Evolutionary conservation across 2,329 filamentous ascomycete genomes (phyloP), one percentile per base, ranked within the genome.

Genomic region (Sporothrix sp.): DNA sequence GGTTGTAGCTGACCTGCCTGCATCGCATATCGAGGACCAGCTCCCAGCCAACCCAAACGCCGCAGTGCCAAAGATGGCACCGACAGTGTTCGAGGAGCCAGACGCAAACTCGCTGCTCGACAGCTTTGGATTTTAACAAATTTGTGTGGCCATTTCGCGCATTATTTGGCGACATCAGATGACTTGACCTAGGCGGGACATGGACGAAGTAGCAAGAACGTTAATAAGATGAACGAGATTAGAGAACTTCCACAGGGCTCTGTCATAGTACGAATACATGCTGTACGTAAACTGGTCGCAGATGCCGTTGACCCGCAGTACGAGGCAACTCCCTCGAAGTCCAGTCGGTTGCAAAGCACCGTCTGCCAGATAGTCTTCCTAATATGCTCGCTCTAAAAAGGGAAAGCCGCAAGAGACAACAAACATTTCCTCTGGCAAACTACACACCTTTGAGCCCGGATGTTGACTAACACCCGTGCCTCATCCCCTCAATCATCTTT

Each of bases 51-150:
- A 72, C 28, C 66, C 68, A 61, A 71, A 64, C 61, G 68, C 62
- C 57, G 72, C 61, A 30, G 57, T 66, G 62, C 51, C 64, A 54
- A 76, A 83, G 60, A 74, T 78, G 13, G 75, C 82, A 14, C 81
- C 88, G 1, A 88, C 84, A 18, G 81, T 84, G 56, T 97, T 97
- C 64, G 77, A 94, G 59, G 93, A 98, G 66, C 93, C 93, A n/a
- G 89, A 95, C 68, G 78, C 86, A 25, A 87, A 80, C 63, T 91
- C 87, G 53, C 68, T 98, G 62, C 72, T 97, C 59, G 91, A 97
- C 71, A 90, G 79, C 64, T 97, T 97, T 75, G 91, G 91, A 1
- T 93, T 97, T 63, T 97, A 59, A 25, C 32, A 14, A 4, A 14
- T 6, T 33, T 5, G 10, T 33, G 13, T 33, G 7, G 6, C 7